Conservation (phyloP, 1,284 basidiomycete genomes). For the Cerioporus squamosus region DNA sequence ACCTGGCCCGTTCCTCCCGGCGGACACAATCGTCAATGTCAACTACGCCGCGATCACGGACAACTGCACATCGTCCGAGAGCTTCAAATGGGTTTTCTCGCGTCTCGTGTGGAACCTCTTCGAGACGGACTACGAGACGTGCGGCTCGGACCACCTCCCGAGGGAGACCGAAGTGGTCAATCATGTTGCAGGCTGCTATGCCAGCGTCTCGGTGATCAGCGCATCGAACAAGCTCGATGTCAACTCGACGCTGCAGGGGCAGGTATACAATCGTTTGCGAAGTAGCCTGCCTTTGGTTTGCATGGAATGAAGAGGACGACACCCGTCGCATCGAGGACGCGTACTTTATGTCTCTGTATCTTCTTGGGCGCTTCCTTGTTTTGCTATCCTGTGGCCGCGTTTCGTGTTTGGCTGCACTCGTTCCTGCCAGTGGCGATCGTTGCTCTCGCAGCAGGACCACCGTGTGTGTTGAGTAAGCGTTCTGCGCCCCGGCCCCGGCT, state of each 20-base stretch:
- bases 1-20: constrained; percentile 42
- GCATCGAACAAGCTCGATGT: constrained; percentile 51
- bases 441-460: too few relatives aligned
- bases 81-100: constrained; percentile 52
- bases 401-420: too few relatives aligned
- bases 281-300: constrained; percentile 11
- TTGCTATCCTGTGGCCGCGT: too few relatives aligned
- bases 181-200: constrained; percentile 48
- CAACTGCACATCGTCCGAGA: constrained; percentile 41
- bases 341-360: too few relatives aligned
- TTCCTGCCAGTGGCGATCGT: too few relatives aligned
- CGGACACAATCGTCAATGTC: constrained; percentile 50
- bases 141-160: constrained; percentile 46
- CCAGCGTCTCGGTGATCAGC: constrained; percentile 43
- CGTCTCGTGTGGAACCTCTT: constrained; percentile 39
- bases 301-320: background rate
- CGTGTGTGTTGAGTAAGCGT: too few relatives aligned
- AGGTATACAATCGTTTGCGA: constrained; percentile 41
- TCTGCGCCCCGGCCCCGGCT: too few relatives aligned
- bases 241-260: constrained; percentile 43
- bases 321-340: too few relatives aligned
- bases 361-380: too few relatives aligned
- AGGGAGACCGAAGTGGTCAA: constrained; percentile 43
- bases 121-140: constrained; percentile 46
- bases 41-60: constrained; percentile 52